These are phyloP conservation scores for Epichloe aotearoae DNA, from an alignment of 2,329 filamentous ascomycete genomes.

Conservation along the genomic window DNA sequence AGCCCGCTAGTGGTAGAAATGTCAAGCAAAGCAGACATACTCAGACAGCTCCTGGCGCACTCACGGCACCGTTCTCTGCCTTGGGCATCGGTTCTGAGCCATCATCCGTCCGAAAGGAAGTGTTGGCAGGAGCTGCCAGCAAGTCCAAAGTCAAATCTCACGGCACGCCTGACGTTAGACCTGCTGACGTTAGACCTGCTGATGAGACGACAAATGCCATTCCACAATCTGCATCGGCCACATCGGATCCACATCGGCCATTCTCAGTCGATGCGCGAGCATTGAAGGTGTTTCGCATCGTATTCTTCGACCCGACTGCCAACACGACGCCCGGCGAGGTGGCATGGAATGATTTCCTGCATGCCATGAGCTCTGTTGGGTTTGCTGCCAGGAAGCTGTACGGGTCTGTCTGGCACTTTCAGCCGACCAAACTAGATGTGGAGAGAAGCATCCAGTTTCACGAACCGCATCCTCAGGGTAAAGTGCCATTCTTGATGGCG, in stretches of 20 bases:
- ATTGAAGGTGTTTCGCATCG: conserved; percentile 21
- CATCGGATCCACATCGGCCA: neutral
- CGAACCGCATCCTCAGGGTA: conserved; percentile 42
- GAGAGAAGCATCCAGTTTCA: conserved; percentile 44
- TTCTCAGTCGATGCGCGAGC: conserved; percentile 18
- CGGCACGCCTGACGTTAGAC: neutral
- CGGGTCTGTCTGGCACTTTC: conserved; percentile 48
- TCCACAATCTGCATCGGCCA: neutral
- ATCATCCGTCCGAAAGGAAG: neutral
- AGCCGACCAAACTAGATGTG: conserved; percentile 25
- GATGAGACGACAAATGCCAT: neutral
- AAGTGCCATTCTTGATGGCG: conserved; percentile 34
- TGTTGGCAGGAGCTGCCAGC: neutral
- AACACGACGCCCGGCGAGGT: conserved; percentile 33
- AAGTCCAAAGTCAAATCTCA: conserved; percentile 12
- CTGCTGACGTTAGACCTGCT: neutral
- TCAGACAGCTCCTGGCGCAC: neutral
- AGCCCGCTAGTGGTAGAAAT: conserved; percentile 14
- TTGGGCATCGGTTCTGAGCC: conserved; percentile 8
- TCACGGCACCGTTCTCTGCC: conserved; percentile 13
- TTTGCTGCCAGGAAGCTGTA: conserved; percentile 44
- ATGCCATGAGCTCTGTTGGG: conserved; percentile 35
- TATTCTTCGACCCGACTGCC: conserved; percentile 27
- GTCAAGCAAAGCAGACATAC: neutral
- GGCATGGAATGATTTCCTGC: conserved; percentile 38